Percentiles rank a stretch among this genome's conserved stretches.
Evolutionary conservation across 2,329 filamentous ascomycete genomes (phyloP).

Genomic region (Claviceps humidiphila): DNA sequence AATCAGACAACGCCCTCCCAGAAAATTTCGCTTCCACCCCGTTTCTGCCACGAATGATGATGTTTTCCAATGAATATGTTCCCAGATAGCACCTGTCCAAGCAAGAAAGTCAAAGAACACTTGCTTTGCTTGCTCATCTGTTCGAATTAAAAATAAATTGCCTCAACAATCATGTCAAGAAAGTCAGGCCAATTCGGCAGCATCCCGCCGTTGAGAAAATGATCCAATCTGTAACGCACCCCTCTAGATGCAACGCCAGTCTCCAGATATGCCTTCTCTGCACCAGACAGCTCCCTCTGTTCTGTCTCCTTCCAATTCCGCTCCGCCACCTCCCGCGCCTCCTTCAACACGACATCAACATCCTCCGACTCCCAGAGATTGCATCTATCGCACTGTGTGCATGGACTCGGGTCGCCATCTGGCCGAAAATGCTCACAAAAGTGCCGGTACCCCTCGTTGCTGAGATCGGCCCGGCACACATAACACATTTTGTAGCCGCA

Average conservation of each 20-base stretch:
- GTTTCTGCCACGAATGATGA: not conserved
- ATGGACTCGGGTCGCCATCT: constrained; percentile 57
- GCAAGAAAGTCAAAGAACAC: not conserved
- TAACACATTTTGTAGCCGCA: constrained; percentile 99
- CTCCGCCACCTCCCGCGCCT: constrained; percentile 60
- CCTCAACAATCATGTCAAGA: constrained; percentile 33
- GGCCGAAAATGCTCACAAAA: constrained; percentile 94
- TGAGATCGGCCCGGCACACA: constrained; percentile 69
- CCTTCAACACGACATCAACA: constrained; percentile 51
- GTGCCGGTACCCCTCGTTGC: constrained; percentile 71
- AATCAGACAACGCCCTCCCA: not conserved
- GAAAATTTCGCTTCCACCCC: not conserved
- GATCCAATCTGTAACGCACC: constrained; percentile 17
- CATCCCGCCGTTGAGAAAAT: constrained; percentile 18
- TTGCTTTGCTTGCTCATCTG: not conserved
- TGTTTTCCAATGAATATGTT: not conserved
- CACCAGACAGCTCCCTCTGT: constrained; percentile 39
- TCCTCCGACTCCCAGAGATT: constrained; percentile 70
- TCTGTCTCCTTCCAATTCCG: constrained; percentile 56
- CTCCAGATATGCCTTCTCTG: constrained; percentile 43
- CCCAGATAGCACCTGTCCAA: not conserved
- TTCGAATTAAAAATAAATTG: constrained; percentile 3
- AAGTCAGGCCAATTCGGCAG: constrained; percentile 28
- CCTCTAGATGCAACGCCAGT: constrained; percentile 30
- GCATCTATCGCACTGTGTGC: constrained; percentile 67